Base-by-base conservation (phyloP, 225 moss, liverwort and hornwort genomes). In the Pseudoscleropodium purum region DNA sequence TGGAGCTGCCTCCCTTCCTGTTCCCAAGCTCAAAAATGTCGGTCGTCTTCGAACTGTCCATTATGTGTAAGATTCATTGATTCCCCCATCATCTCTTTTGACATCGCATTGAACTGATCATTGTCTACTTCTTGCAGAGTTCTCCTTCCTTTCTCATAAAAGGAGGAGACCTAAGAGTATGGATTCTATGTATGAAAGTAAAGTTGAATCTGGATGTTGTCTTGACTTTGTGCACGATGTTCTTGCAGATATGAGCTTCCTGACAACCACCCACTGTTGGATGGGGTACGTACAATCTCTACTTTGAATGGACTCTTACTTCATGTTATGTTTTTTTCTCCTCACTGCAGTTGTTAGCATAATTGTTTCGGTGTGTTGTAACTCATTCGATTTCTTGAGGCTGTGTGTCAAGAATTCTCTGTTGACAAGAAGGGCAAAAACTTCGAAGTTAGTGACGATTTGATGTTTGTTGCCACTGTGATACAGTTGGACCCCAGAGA, bases 11-110 rank as follows among this genome's bases (percentile, higher is more conserved):
- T 88, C 85, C 24, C 82, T 94, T 51, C 96, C 97, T 43, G 95
- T 95, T 10, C 96, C 96, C 39, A 94, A 98, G 86, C 93, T 98
- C 81, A 98, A 97, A 73, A 95, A 94, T 21, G 89, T 94, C 19
- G 96, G 96, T 25, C 96, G 98, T 14, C 96, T 98, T 36, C 94
- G 96, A 88, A 98, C 98, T 89, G 92, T 96, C 19, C 97, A 97
- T 86, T 96, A 96, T 84, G 98, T 98, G 98, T 98, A 94, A 95
- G 98, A 37, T 31, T 73, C 69, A 16, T 34, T 2, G 37, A 25
- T 79, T 13, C 25, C 15, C 27, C 61, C 14, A 39, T 54, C 30
- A 39, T 31, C 13, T 41, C 23, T 54, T 23, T 11, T 7, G 26
- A 56, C 10, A 39, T 72, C 8, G 27, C 54, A 30, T 66, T 18